Percentiles rank a stretch among this genome's conserved stretches.
These are phyloP conservation scores for Canariomyces notabilis DNA, from an alignment of 2,329 filamentous ascomycete species.

Conservation along the genomic window DNA sequence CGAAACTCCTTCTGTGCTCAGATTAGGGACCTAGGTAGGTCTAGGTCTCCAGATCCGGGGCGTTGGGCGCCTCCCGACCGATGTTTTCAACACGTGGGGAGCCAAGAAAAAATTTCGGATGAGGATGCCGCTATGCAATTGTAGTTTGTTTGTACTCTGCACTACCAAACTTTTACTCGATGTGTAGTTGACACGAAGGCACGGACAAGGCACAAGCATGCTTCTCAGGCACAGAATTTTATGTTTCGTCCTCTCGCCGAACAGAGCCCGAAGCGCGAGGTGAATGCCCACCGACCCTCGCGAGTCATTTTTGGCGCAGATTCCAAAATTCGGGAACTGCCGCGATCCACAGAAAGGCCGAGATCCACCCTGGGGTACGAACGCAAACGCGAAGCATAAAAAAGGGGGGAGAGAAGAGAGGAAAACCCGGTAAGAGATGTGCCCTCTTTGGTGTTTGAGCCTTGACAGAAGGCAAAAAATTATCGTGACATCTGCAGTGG, in stretches of 20 bases:
- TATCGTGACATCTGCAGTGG: not conserved
- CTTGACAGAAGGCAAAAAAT: not conserved
- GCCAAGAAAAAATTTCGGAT: conserved; percentile 12
- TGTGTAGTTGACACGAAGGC: not conserved
- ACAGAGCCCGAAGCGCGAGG: conserved; percentile 18
- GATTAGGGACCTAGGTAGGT: no score
- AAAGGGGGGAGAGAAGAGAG: conserved; percentile 1
- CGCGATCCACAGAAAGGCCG: conserved; percentile 22
- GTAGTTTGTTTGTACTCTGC: no score
- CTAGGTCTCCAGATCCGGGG: conserved; percentile 1
- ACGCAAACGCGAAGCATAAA: not conserved
- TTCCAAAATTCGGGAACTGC: conserved; percentile 14
- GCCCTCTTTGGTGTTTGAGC: conserved; percentile 1
- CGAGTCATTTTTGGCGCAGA: conserved; percentile 17
- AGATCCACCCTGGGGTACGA: conserved; percentile 11
- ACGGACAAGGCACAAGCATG: not conserved
- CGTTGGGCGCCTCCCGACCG: not conserved
- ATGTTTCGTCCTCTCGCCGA: conserved; percentile 10
- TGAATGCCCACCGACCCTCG: conserved; percentile 5
- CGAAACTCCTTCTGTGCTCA: no score
- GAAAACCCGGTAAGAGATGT: not conserved
- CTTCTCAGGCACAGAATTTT: conserved; percentile 3
- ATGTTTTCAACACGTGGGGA: conserved; percentile 9
- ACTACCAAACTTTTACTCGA: no score
- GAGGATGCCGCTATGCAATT: not conserved